Conservation (phyloP, 83 land plant genomes). For the Diphasiastrum complanatum region DNA sequence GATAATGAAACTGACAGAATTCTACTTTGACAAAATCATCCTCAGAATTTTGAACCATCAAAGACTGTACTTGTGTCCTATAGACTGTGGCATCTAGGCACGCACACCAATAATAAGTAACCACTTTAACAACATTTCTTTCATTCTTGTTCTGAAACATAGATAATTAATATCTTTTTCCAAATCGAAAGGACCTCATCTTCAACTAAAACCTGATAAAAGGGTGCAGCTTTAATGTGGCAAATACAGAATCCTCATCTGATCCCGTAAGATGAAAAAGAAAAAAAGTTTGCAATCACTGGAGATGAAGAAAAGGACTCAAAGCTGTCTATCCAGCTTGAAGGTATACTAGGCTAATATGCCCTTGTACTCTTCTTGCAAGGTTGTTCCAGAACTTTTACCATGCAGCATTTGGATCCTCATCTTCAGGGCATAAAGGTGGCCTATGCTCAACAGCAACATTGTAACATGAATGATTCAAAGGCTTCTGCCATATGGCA, state of each 20-base stretch:
- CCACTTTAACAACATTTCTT: no score
- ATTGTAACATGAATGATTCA: slow-evolving; percentile 50
- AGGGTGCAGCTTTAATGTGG: no score
- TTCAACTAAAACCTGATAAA: background rate
- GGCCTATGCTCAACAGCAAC: slow-evolving; percentile 47
- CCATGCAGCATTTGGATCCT: slow-evolving; percentile 73
- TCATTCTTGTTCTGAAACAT: no score
- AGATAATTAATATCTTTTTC: no score
- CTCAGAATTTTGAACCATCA: no score
- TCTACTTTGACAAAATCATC: background rate
- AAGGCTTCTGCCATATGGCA: slow-evolving; percentile 79
- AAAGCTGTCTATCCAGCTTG: background rate
- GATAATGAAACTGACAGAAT: background rate
- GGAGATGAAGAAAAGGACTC: no score
- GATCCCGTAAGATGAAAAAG: no score
- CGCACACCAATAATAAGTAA: no score
- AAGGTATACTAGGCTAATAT: background rate
- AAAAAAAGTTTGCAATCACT: no score
- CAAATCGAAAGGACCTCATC: background rate
- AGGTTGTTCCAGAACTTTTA: slow-evolving; percentile 19
- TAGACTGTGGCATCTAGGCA: no score
- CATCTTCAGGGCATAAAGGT: slow-evolving; percentile 47
- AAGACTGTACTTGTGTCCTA: no score
- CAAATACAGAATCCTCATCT: no score
- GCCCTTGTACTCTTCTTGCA: background rate